Percentiles rank a stretch among this genome's conserved stretches.
These are phyloP conservation scores for Calonectria naviculata DNA, from an alignment of 2,329 filamentous ascomycete genomes.

Conservation along the genomic window DNA sequence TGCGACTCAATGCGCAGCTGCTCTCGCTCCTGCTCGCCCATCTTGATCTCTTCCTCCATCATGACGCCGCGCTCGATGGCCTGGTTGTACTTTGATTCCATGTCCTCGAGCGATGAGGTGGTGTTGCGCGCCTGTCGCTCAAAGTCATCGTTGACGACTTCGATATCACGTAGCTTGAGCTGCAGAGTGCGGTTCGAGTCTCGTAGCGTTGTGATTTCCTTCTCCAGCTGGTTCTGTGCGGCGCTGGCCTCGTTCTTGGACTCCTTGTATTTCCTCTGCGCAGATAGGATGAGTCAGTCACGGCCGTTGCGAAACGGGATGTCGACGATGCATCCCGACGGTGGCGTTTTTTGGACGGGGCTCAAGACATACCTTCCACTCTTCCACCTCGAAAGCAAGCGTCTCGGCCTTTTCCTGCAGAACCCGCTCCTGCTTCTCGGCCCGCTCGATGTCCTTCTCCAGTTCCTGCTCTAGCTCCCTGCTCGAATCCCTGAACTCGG, in stretches of 20 bases:
- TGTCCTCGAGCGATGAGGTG: conserved; percentile 92
- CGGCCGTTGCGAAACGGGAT: conserved; percentile 1
- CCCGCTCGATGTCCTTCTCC: conserved; percentile 95
- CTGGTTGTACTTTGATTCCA: conserved; percentile 97
- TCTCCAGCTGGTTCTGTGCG: conserved; percentile 88
- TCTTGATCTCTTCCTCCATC: conserved; percentile 94
- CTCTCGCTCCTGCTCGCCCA: conserved; percentile 93
- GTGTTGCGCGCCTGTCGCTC: conserved; percentile 97
- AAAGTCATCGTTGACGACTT: conserved; percentile 98
- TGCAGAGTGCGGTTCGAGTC: conserved; percentile 86
- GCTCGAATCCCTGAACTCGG: conserved; percentile 94
- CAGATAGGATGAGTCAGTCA: conserved; percentile 20
- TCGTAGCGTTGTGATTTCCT: conserved; percentile 92
- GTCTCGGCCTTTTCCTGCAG: conserved; percentile 89
- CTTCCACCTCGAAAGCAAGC: conserved; percentile 89
- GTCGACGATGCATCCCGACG: not conserved
- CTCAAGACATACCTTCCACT: conserved; percentile 85
- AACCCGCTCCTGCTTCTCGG: conserved; percentile 90
- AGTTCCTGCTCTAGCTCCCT: conserved; percentile 94
- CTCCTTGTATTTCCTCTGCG: conserved; percentile 93
- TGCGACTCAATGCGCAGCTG: conserved; percentile 89
- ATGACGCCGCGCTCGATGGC: conserved; percentile 92
- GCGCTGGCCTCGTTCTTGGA: conserved; percentile 88
- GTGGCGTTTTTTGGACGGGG: not conserved
- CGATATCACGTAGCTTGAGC: conserved; percentile 89